Percentiles rank a stretch among this genome's conserved stretches.
Evolutionary conservation across 768 basidiomycete genomes (phyloP).

Genomic region (Russula compacta): DNA sequence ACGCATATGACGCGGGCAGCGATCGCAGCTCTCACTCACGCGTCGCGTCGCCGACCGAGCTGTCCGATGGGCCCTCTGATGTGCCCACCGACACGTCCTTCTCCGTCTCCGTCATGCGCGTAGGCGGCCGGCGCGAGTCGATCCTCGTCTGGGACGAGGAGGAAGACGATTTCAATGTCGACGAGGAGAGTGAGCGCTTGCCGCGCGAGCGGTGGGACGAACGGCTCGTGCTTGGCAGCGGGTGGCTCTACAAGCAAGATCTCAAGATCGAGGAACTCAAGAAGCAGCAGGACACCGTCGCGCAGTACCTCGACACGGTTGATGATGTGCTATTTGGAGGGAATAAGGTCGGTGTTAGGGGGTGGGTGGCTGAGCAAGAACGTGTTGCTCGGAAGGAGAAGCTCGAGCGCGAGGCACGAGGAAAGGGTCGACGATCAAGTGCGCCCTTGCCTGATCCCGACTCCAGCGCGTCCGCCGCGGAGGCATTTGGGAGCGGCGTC

Average conservation of each 20-base stretch:
- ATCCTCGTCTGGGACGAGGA: slow-evolving; percentile 82
- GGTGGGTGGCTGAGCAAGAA: slow-evolving; percentile 41
- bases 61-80: slow-evolving; percentile 24
- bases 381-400: slow-evolving; percentile 37
- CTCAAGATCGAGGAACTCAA: slow-evolving; percentile 42
- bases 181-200: slow-evolving; percentile 37
- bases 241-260: slow-evolving; percentile 74
- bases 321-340: slow-evolving; percentile 72
- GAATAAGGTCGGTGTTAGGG: slow-evolving; percentile 37
- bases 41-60: slow-evolving; percentile 34
- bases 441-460: slow-evolving; percentile 30
- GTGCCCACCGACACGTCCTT: slow-evolving; percentile 46
- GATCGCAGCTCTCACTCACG: slow-evolving; percentile 43
- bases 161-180: slow-evolving; percentile 37
- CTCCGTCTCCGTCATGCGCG: slow-evolving; percentile 60
- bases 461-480: slow-evolving; percentile 16
- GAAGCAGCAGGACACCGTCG: slow-evolving; percentile 50
- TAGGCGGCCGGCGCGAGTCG: slow-evolving; percentile 52
- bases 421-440: slow-evolving; percentile 42
- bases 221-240: slow-evolving; percentile 66
- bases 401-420: slow-evolving; percentile 23
- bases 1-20: slow-evolving; percentile 75
- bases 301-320: slow-evolving; percentile 63
- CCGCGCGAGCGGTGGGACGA: slow-evolving; percentile 73
- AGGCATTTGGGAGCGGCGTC: slow-evolving; percentile 6